These are phyloP conservation scores for Fusarium liriodendri DNA, from an alignment of 2,329 filamentous ascomycete genomes.

Conservation along the genomic window DNA sequence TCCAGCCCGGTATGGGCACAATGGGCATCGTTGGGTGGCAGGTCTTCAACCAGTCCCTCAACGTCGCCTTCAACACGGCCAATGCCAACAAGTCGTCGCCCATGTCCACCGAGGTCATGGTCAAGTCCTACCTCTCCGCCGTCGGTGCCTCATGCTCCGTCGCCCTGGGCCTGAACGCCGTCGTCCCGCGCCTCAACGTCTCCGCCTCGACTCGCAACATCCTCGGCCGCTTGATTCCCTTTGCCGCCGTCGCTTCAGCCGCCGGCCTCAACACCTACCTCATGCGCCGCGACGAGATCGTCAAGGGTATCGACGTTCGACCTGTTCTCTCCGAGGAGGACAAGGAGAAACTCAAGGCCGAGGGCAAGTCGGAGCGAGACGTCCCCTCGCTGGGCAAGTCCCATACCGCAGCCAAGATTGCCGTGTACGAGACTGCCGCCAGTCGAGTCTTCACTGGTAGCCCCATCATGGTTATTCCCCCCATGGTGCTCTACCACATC, in stretches of 20 bases:
- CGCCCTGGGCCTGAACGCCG: constrained; percentile 88
- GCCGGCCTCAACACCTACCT: constrained; percentile 95
- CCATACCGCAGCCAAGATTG: constrained; percentile 86
- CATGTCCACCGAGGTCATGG: constrained; percentile 81
- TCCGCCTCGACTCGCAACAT: constrained; percentile 80
- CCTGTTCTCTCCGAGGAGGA: constrained; percentile 80
- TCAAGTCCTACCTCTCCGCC: constrained; percentile 90
- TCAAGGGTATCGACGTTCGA: constrained; percentile 91
- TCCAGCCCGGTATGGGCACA: constrained; percentile 86
- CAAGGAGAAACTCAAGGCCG: constrained; percentile 65
- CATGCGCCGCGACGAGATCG: constrained; percentile 97
- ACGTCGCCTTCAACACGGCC: constrained; percentile 96
- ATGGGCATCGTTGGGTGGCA: constrained; percentile 93
- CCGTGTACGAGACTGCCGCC: constrained; percentile 92
- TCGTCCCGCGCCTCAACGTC: constrained; percentile 88
- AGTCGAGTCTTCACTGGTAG: constrained; percentile 93
- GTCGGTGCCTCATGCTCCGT: constrained; percentile 95
- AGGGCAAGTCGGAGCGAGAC: constrained; percentile 73
- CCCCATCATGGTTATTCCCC: constrained; percentile 96
- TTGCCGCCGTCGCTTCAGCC: constrained; percentile 92
- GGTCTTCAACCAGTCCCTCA: constrained; percentile 95
- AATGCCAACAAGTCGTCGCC: constrained; percentile 98
- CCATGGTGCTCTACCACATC: constrained; percentile 84
- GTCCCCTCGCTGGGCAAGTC: constrained; percentile 84
- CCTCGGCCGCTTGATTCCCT: constrained; percentile 89